A percentile compares a stretch with the other conserved stretches of the same genome.
Conservation (phyloP, 1,139 yeast genomes). For the Magnusiomyces tetraspermus region DNA sequence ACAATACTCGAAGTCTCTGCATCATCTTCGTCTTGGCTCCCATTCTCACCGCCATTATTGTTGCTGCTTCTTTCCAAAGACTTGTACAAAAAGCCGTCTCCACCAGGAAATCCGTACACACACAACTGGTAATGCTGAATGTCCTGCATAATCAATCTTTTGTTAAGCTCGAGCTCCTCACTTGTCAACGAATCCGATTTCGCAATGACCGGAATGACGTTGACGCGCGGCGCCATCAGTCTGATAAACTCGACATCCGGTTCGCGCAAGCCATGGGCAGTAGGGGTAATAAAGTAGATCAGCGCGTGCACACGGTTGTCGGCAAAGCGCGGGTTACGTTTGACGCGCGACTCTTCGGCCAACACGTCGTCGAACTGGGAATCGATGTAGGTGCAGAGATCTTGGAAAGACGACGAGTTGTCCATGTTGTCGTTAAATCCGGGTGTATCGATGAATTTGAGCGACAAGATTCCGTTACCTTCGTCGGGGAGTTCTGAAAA, state of each 20-base stretch:
- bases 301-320: slow-evolving; percentile 70
- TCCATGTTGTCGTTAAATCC: slow-evolving; percentile 71
- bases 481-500: slow-evolving; percentile 32
- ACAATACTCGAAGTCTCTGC: slow-evolving; percentile 31
- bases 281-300: slow-evolving; percentile 60
- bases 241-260: slow-evolving; percentile 71
- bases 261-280: slow-evolving; percentile 72
- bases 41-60: not conserved
- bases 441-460: slow-evolving; percentile 55
- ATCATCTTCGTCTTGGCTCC: not conserved
- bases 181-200: slow-evolving; percentile 83
- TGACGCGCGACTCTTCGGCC: slow-evolving; percentile 87
- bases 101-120: slow-evolving; percentile 61
- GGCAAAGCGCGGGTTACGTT: slow-evolving; percentile 72
- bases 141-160: slow-evolving; percentile 59
- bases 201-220: slow-evolving; percentile 77
- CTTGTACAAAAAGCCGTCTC: slow-evolving; percentile 15
- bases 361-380: slow-evolving; percentile 90
- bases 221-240: slow-evolving; percentile 69
- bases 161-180: slow-evolving; percentile 63
- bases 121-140: slow-evolving; percentile 75
- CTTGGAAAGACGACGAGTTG: slow-evolving; percentile 53
- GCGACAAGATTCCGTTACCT: slow-evolving; percentile 75
- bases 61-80: too few relatives aligned
- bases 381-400: slow-evolving; percentile 67